Evolutionary conservation across 805 yeast genomes (phyloP).

Genomic region (Candida tammaniensis): DNA sequence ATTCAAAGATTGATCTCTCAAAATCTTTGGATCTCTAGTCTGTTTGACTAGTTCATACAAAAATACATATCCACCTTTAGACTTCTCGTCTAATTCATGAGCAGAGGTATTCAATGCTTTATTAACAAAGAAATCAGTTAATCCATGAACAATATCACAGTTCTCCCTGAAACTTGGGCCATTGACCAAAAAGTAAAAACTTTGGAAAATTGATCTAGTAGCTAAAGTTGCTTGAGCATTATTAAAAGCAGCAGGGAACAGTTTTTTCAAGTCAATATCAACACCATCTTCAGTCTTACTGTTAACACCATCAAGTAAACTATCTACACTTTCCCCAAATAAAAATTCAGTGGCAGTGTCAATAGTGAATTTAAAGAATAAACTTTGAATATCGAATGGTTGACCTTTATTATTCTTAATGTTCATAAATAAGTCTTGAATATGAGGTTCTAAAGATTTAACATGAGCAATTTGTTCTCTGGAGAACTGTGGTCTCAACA

Average conservation of each 20-base stretch:
- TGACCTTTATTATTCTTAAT: constrained; percentile 23
- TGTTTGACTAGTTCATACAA: constrained; percentile 38
- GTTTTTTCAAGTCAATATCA: constrained; percentile 26
- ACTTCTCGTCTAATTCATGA: constrained; percentile 24
- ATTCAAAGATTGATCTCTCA: constrained; percentile 38
- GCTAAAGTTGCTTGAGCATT: constrained; percentile 29
- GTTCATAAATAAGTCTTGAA: constrained; percentile 33
- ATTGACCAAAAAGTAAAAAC: constrained; percentile 25
- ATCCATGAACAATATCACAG: constrained; percentile 26
- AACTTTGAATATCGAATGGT: constrained; percentile 35
- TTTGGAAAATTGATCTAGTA: constrained; percentile 22
- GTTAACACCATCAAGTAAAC: constrained; percentile 26
- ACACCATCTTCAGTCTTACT: constrained; percentile 12
- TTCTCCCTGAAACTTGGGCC: constrained; percentile 19
- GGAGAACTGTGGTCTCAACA: constrained; percentile 45
- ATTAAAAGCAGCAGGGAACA: constrained; percentile 35
- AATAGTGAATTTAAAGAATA: constrained; percentile 37
- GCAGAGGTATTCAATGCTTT: constrained; percentile 26
- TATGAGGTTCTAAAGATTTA: constrained; percentile 36
- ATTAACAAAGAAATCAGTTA: constrained; percentile 27
- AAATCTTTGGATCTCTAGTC: constrained; percentile 32
- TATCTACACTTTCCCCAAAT: constrained; percentile 37
- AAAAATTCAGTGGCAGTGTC: constrained; percentile 42
- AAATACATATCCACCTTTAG: constrained; percentile 30
- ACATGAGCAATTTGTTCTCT: constrained; percentile 44